Evolutionary conservation across 345 rosid genomes (phyloP), one percentile per base, ranked within the genome.

Genomic region (Leavenworthia alabamica): DNA sequence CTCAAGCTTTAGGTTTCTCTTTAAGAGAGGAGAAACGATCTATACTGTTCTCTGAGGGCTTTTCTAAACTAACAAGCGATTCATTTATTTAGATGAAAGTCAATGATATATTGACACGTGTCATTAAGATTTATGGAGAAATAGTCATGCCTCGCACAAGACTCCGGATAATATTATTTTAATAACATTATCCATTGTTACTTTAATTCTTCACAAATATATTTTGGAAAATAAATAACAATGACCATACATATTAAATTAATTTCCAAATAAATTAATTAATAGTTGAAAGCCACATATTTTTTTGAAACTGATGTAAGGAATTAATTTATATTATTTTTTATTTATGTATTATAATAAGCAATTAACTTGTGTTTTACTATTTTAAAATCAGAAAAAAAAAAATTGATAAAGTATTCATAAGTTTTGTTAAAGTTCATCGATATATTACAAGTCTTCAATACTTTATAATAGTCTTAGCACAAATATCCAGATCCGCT

Each of bases 1-100:
- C 75, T 70, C 79, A 60, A 62, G 64, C 56, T 77, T 77, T 55
- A 14, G 43, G 70, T 67, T n/a, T n/a, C n/a, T n/a, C n/a, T n/a
- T n/a, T n/a, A n/a, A n/a, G n/a, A n/a, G n/a, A n/a, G n/a, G n/a
- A n/a, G n/a, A 65, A 65, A 64, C 15, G 45, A 49, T 59, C 45
- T 31, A 7, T 3, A 20, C 24, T 62, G 58, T 54, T 54, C 27
- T 44, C 26, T 13, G 31, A 36, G 33, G 20, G 56, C 37, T 37
- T 52, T 11, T 12, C 64, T 70, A 70, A 55, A 15, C 23, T 54
- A 14, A 70, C 74, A 48, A 47, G 53, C 40, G 8, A 55, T 70
- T 55, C 36, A 68, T 48, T 62, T 47, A n/a, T 26, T 62, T 62
- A 16, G 5, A 26, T 63, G 59, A 56, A 62, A 62, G 69, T 56